Evolutionary conservation across 164 flowering plant species (phyloP), one percentile per base, ranked within the genome.

Genomic region (Annona cherimola): DNA sequence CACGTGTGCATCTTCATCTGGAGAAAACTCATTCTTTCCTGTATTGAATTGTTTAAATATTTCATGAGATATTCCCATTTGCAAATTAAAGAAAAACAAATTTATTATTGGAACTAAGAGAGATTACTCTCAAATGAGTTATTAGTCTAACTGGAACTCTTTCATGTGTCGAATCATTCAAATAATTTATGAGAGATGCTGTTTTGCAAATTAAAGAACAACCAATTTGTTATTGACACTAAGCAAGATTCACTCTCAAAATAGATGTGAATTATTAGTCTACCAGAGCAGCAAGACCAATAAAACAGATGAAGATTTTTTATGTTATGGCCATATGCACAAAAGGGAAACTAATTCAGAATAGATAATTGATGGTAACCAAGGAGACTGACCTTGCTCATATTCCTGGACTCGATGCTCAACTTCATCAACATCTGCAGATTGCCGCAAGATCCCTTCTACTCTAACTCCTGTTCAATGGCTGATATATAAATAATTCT

Each of bases 401-500:
- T 88, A 93, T 80, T 90, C 99, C 42, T 78, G 86, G 77, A 95
- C 81, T 60, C 99, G 86, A 39, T 63, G 86, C 70, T 93, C 90
- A 78, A 95, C 97, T 76, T 90, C 93, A 69, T 95, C 99, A 76
- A 95, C 98, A 80, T 88, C 92, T 63, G 99, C 99, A 76, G 99
- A 89, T 81, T 95, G 99, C 75, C 99, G 81, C 84, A 95, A 83
- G 73, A 95, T 91, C 43, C 99, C 99, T 87, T 95, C 99, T 54
- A 85, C 87, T 83, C 82, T 91, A 71, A 87, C 80, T 70, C 99
- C 99, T 93, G 83, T 63, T 46, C 3, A 57, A 46, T 19, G 69
- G 44, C 42, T 40, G 19, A 39, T 65, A 45, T 12, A 40, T 62
- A 50, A 20, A 61, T 20, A 7, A 16, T 44, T 18, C 14, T 18